Conservation (phyloP, 345 rosid species). For the Limnanthes douglasii region DNA sequence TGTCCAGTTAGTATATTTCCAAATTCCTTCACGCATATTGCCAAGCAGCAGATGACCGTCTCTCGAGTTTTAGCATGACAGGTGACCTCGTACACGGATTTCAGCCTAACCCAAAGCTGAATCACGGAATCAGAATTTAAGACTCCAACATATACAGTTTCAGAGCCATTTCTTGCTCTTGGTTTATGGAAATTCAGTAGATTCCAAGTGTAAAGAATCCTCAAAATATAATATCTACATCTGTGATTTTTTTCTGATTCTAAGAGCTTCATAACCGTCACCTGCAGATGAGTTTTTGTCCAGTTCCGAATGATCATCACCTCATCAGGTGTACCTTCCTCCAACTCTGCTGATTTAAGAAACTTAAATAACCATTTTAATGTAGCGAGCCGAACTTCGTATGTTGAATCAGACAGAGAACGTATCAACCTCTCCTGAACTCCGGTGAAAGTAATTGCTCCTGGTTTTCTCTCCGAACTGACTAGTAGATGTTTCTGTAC, state of each 20-base stretch:
- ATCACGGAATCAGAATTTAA: conserved; percentile 37
- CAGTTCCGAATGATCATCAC: conserved; percentile 35
- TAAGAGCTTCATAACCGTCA: conserved; percentile 37
- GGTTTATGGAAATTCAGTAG: conserved; percentile 34
- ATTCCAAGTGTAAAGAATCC: conserved; percentile 78
- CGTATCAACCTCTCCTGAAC: conserved; percentile 39
- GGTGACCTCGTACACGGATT: conserved; percentile 32
- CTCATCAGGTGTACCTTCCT: conserved; percentile 26
- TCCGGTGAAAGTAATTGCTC: conserved; percentile 19
- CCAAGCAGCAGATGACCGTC: conserved; percentile 70
- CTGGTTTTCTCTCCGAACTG: conserved; percentile 12
- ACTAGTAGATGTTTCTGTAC: too few relatives aligned
- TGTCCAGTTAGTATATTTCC: too few relatives aligned
- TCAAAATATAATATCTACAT: conserved; percentile 57
- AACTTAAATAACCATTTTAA: conserved; percentile 75
- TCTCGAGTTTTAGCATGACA: conserved; percentile 52
- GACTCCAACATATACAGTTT: conserved; percentile 31
- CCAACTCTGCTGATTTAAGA: conserved; percentile 34
- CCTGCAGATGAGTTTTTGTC: conserved; percentile 49
- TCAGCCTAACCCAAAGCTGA: conserved; percentile 54
- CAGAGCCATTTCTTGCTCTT: conserved; percentile 8
- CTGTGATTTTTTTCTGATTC: conserved; percentile 48
- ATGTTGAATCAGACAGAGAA: conserved; percentile 57
- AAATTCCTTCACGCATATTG: conserved; percentile 52
- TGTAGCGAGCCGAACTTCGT: conserved; percentile 83